Evolutionary conservation across 208 protist species (phyloP).

Genomic region (Leishmania arabica): DNA sequence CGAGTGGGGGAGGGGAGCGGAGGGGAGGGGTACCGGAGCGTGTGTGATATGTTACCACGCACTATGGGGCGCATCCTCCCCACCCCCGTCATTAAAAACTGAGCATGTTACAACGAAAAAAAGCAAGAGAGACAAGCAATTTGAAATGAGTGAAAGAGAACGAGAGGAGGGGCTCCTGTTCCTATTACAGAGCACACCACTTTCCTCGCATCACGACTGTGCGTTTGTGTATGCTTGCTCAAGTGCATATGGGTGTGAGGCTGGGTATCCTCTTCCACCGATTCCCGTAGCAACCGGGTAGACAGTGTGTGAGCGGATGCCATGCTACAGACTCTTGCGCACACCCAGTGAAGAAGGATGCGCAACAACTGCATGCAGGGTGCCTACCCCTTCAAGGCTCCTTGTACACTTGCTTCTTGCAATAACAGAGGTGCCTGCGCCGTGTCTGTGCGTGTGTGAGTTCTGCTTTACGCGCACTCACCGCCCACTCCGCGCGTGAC

Average conservation of each 20-base stretch:
- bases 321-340: not conserved
- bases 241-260: not conserved
- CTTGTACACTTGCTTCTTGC: not conserved
- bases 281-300: not conserved
- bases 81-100: no score
- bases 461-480: slow-evolving; percentile 17
- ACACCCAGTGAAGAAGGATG: not conserved
- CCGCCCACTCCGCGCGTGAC: slow-evolving; percentile 34
- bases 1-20: no score
- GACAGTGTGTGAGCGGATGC: not conserved
- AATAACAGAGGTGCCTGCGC: not conserved
- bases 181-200: not conserved
- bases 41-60: no score
- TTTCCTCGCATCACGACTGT: not conserved
- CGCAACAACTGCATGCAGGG: not conserved
- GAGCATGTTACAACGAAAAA: not conserved
- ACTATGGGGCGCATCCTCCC: no score
- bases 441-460: not conserved
- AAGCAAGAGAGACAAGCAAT: not conserved
- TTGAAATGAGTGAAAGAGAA: not conserved
- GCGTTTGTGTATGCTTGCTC: not conserved
- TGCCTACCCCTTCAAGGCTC: not conserved
- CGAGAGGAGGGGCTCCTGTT: not conserved
- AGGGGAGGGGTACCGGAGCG: no score
- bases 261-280: not conserved